Conservation (phyloP, 2,329 filamentous ascomycete genomes). For the Colletotrichum sublineola region DNA sequence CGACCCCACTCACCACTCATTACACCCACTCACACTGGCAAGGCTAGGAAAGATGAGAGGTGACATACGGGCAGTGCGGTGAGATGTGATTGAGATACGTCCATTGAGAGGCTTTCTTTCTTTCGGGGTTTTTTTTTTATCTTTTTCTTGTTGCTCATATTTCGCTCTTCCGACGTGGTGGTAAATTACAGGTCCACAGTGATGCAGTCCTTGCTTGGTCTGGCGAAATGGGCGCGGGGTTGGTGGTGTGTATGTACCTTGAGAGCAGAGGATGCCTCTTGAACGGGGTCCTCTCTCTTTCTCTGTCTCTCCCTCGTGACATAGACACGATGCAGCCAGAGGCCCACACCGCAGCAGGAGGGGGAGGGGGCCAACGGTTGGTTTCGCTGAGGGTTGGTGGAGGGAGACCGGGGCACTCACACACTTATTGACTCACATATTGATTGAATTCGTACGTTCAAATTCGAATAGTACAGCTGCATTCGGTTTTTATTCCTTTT, state of each 20-base stretch:
- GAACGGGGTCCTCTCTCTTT: no score
- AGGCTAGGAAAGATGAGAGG: constrained; percentile 1
- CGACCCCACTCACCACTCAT: neutral
- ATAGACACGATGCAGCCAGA: neutral
- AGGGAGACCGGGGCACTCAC: neutral
- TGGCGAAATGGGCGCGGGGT: neutral
- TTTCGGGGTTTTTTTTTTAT: neutral
- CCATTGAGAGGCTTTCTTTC: neutral
- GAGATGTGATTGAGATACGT: neutral
- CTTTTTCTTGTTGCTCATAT: no score
- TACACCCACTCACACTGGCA: neutral
- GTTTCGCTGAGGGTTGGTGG: neutral
- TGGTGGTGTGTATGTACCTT: no score
- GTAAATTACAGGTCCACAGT: constrained; percentile 1
- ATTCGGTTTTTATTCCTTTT: neutral
- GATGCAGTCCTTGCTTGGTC: neutral
- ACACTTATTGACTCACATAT: no score
- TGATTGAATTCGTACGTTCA: neutral
- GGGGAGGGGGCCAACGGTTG: neutral
- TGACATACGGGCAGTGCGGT: neutral
- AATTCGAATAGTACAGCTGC: neutral
- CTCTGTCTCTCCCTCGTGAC: neutral
- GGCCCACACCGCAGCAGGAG: no score
- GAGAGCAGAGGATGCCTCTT: neutral
- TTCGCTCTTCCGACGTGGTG: neutral